Conservation (phyloP, 345 rosid species). For the Reutealis trisperma region DNA sequence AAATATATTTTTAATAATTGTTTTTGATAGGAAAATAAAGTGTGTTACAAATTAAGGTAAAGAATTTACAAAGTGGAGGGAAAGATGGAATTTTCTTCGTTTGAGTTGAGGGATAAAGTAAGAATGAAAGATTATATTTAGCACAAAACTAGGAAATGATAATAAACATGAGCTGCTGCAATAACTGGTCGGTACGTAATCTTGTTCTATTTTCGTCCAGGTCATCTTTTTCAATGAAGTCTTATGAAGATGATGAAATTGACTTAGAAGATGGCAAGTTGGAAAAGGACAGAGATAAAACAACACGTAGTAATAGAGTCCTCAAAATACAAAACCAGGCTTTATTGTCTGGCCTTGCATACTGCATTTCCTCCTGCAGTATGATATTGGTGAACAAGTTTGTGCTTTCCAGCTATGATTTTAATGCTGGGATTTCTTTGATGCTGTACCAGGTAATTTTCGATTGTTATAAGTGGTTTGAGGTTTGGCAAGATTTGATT, state of each 20-base stretch:
- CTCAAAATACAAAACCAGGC: slow-evolving; percentile 70
- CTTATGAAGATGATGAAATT: slow-evolving; percentile 53
- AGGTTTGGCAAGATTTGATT: neutral
- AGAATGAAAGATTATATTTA: neutral
- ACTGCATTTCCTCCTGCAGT: slow-evolving; percentile 93
- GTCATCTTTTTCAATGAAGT: slow-evolving; percentile 55
- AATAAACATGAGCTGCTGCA: neutral
- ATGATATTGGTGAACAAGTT: slow-evolving; percentile 94
- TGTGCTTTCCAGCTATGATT: slow-evolving; percentile 91
- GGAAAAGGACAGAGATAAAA: slow-evolving; percentile 59
- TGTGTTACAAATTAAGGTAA: neutral
- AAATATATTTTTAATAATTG: neutral
- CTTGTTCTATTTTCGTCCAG: slow-evolving; percentile 34
- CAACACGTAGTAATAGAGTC: slow-evolving; percentile 38
- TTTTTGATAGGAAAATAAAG: neutral
- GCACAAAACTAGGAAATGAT: neutral
- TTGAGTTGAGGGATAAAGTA: neutral
- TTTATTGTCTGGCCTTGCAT: slow-evolving; percentile 82
- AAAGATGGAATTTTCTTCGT: neutral
- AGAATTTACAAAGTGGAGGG: neutral
- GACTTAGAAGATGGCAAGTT: slow-evolving; percentile 86
- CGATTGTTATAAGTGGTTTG: neutral
- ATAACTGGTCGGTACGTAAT: neutral
- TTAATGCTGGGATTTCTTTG: slow-evolving; percentile 90
- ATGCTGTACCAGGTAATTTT: slow-evolving; percentile 90